Percentiles rank a stretch among this genome's conserved stretches.
phyloP scores from a whole-genome alignment of 306 rosid species.

The Arachis stenosperma region DNA sequence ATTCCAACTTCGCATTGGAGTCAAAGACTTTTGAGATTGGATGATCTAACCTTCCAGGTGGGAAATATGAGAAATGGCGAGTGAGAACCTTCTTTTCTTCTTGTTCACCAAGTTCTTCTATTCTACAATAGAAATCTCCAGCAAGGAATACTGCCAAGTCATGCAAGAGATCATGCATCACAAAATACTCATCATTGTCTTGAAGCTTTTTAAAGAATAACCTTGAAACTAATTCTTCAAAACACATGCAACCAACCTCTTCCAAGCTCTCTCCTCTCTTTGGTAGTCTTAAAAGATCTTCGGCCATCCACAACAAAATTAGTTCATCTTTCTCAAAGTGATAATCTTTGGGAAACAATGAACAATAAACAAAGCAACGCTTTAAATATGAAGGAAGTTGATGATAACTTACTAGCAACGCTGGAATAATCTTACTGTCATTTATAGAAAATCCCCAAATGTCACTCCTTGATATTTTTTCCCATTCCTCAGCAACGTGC shows the following conservation, averaged over 20 bases:
- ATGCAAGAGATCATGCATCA: slow-evolving; percentile 30
- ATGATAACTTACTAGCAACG: slow-evolving; percentile 41
- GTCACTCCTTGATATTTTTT: neutral
- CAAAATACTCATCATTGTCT: neutral
- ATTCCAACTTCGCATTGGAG: too few relatives aligned
- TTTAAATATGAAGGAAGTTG: slow-evolving; percentile 41
- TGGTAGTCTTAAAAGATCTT: slow-evolving; percentile 12
- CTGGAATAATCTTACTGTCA: slow-evolving; percentile 6
- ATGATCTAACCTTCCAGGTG: neutral
- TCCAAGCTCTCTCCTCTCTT: neutral
- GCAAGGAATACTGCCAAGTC: neutral
- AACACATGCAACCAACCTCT: slow-evolving; percentile 2
- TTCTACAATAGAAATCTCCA: neutral
- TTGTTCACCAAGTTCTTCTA: neutral
- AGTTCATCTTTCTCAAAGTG: slow-evolving; percentile 23
- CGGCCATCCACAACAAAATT: slow-evolving; percentile 31
- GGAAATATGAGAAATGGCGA: neutral
- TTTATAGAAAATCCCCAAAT: slow-evolving; percentile 20
- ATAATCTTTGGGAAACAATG: slow-evolving; percentile 40
- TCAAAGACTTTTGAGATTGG: neutral
- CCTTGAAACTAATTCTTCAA: neutral
- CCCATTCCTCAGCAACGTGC: slow-evolving; percentile 3
- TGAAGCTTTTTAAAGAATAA: neutral
- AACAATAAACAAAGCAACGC: slow-evolving; percentile 51
- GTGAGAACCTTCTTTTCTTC: neutral